These are phyloP conservation scores for Pichia californica DNA, from an alignment of 805 yeast genomes.

Conservation along the genomic window DNA sequence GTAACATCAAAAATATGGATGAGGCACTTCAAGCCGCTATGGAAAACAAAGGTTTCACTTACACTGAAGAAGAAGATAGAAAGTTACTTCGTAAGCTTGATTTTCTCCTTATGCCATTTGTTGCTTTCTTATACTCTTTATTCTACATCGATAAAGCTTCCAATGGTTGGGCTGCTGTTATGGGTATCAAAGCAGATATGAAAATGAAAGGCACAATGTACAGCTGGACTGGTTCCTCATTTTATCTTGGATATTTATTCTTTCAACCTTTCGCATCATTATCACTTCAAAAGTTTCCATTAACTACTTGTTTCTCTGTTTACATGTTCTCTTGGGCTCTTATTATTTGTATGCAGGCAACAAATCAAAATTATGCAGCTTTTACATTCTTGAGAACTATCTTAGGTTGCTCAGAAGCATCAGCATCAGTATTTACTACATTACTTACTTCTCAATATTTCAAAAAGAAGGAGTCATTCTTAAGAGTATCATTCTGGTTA, in stretches of 20 bases:
- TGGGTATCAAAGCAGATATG: constrained; percentile 47
- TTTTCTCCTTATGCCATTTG: constrained; percentile 41
- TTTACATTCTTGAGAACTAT: constrained; percentile 41
- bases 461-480: constrained; percentile 27
- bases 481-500: constrained; percentile 28
- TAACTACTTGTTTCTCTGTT: constrained; percentile 34
- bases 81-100: constrained; percentile 37
- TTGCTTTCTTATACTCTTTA: constrained; percentile 41
- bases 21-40: too few relatives aligned
- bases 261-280: constrained; percentile 46
- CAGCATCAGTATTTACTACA: constrained; percentile 29
- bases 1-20: too few relatives aligned
- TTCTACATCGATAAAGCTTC: constrained; percentile 59
- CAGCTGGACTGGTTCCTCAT: constrained; percentile 25
- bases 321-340: constrained; percentile 38
- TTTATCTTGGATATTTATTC: constrained; percentile 40
- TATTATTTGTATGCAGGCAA: constrained; percentile 40
- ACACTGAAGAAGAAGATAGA: constrained; percentile 3
- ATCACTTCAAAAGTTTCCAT: constrained; percentile 38
- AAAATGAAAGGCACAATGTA: constrained; percentile 38
- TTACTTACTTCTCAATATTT: constrained; percentile 26
- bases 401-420: constrained; percentile 38
- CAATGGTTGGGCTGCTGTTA: constrained; percentile 46
- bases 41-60: too few relatives aligned
- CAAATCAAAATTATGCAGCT: constrained; percentile 40